phyloP scores from a whole-genome alignment of 179 eudicot genomes.

The Silene noctiflora region DNA sequence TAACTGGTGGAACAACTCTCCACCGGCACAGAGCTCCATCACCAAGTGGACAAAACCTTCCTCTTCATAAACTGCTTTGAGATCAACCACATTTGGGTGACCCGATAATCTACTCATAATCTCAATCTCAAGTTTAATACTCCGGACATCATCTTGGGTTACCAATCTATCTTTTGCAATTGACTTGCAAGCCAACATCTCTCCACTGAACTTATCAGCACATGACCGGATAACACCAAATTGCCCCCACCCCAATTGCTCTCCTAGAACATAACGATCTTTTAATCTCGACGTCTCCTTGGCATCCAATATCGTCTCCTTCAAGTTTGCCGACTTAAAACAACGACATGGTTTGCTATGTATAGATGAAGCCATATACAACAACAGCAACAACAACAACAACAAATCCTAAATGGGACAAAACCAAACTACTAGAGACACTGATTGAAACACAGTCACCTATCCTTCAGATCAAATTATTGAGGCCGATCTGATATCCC shows the following conservation, averaged over 20 bases:
- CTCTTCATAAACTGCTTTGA: conserved; percentile 85
- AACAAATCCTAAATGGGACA: not conserved
- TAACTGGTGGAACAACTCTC: conserved; percentile 68
- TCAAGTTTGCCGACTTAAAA: conserved; percentile 45
- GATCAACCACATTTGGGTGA: conserved; percentile 68
- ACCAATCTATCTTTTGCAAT: conserved; percentile 64
- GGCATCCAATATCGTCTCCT: conserved; percentile 53
- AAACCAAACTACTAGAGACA: not conserved
- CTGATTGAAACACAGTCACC: not conserved
- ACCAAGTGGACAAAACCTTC: conserved; percentile 67
- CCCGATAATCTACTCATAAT: conserved; percentile 71
- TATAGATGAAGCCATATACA: conserved; percentile 45
- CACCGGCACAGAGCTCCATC: conserved; percentile 88
- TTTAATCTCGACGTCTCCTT: conserved; percentile 38
- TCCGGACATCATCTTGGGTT: conserved; percentile 55
- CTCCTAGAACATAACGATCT: conserved; percentile 53
- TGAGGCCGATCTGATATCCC: conserved; percentile 6
- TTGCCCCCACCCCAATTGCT: conserved; percentile 72
- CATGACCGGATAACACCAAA: conserved; percentile 72
- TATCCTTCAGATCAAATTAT: not conserved
- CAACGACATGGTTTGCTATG: conserved; percentile 38
- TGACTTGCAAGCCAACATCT: conserved; percentile 65
- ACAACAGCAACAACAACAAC: conserved; percentile 17
- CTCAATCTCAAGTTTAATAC: conserved; percentile 80
- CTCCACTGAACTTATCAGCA: conserved; percentile 55